Conservation (phyloP, 805 yeast species). For the Tetrapisispora fleetii region DNA sequence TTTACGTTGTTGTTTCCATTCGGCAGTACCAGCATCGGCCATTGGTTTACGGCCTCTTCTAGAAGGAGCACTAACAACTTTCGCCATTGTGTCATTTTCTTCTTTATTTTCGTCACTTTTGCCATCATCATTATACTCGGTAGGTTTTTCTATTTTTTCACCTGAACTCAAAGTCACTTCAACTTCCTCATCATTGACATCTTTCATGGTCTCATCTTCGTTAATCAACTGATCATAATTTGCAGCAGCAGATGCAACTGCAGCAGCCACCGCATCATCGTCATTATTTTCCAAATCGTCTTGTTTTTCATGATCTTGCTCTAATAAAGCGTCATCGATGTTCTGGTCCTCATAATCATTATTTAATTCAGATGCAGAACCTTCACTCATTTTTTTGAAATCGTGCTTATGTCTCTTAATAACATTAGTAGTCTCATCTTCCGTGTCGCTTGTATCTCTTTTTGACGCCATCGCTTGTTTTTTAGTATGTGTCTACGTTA, state of each 20-base stretch:
- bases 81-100: slow-evolving; percentile 6
- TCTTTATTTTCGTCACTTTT: slow-evolving; percentile 6
- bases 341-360: slow-evolving; percentile 16
- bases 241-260: slow-evolving; percentile 23
- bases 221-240: slow-evolving; percentile 18
- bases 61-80: background rate
- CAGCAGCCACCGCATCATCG: slow-evolving; percentile 12
- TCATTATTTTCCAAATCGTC: slow-evolving; percentile 4
- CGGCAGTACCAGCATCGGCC: slow-evolving; percentile 23
- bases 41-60: slow-evolving; percentile 25
- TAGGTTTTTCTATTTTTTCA: background rate
- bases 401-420: slow-evolving; percentile 1
- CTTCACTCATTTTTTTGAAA: slow-evolving; percentile 2
- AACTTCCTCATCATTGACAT: slow-evolving; percentile 3
- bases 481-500: background rate
- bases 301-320: slow-evolving; percentile 1
- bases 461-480: background rate
- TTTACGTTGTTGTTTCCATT: slow-evolving; percentile 45
- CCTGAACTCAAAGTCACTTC: background rate
- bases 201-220: slow-evolving; percentile 11
- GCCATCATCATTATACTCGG: slow-evolving; percentile 5
- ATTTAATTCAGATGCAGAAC: background rate
- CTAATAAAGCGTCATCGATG: slow-evolving; percentile 25
- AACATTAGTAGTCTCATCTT: background rate
- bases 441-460: background rate